Conservation (phyloP, 805 yeast genomes). For the Starmerella khaoyaiensis region DNA sequence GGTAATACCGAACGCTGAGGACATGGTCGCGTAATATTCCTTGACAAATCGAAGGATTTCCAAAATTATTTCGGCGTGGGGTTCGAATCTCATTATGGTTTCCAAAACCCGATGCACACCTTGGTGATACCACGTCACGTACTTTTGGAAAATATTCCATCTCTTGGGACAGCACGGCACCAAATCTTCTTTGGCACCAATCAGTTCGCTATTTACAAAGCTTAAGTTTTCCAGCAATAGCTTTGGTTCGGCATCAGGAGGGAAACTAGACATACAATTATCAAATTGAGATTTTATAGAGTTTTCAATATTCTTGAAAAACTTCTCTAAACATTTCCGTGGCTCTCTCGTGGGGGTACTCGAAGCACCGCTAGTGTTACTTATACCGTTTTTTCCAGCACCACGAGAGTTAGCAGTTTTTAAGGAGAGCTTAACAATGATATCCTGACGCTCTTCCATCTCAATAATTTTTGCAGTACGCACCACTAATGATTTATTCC, state of each 20-base stretch:
- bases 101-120: constrained; percentile 52
- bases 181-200: constrained; percentile 48
- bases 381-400: background rate
- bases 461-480: constrained; percentile 68
- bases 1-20: constrained; percentile 37
- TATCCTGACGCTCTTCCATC: constrained; percentile 66
- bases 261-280: constrained; percentile 46
- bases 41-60: constrained; percentile 67
- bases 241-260: constrained; percentile 36
- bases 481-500: constrained; percentile 53
- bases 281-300: constrained; percentile 56
- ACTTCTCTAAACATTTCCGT: constrained; percentile 41
- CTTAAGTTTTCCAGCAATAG: constrained; percentile 55
- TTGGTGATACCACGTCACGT: constrained; percentile 53
- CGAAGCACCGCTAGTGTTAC: background rate
- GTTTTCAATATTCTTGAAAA: constrained; percentile 44
- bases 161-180: constrained; percentile 48
- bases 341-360: constrained; percentile 3
- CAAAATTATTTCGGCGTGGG: constrained; percentile 65
- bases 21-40: constrained; percentile 44
- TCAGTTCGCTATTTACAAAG: constrained; percentile 74
- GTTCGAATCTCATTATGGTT: constrained; percentile 50
- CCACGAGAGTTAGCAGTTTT: constrained; percentile 18
- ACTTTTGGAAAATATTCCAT: constrained; percentile 60
- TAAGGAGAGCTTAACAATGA: constrained; percentile 33